Base-by-base conservation (phyloP, 179 eudicot genomes). In the Patellifolia procumbens region DNA sequence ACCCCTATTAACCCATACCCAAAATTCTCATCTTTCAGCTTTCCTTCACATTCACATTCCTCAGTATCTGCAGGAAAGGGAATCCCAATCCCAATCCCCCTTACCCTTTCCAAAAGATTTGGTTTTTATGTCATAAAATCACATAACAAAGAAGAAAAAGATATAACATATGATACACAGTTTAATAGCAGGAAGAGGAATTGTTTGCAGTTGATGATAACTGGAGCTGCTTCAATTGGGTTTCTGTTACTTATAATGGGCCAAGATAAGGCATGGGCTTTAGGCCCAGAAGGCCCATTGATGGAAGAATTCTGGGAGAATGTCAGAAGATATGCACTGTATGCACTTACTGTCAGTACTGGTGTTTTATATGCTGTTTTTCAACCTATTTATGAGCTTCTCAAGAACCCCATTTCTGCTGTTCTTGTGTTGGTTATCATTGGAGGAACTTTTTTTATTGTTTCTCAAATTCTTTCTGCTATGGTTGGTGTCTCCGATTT, bases 271-370 rank as follows among this genome's bases (percentile, higher is more conserved):
- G 98, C 98, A 17, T 29, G 87, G 84, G 98, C 97, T 26, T 80
- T 88, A 46, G 98, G 97, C 1, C 98, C 98, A 3, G 94, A 88
- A 82, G 98, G 98, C 22, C 97, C 98, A 20, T 37, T 94, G 68
- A 56, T 92, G 88, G 98, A 94, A 77, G 98, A 94, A 13, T 94
- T 94, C 80, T 94, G 98, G 98, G 97, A 94, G 80, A 94, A 94
- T 78, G 91, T 94, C 80, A 94, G 98, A 79, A 94, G 98, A 78
- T 94, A 94, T 80, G 97, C 76, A 9, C 86, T 94, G 58, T 94
- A 88, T 81, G 89, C 85, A 2, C 79, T 94, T 35, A 92, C 97
- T 9, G 98, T 92, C 24, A 93, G 97, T 68, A 89, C 96, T 5
- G 97, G 98, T 17, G 92, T 88, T 46, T 55, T 90, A 1, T 92